phyloP scores from a whole-genome alignment of 768 basidiomycete species.

The Roridomyces roridus region DNA sequence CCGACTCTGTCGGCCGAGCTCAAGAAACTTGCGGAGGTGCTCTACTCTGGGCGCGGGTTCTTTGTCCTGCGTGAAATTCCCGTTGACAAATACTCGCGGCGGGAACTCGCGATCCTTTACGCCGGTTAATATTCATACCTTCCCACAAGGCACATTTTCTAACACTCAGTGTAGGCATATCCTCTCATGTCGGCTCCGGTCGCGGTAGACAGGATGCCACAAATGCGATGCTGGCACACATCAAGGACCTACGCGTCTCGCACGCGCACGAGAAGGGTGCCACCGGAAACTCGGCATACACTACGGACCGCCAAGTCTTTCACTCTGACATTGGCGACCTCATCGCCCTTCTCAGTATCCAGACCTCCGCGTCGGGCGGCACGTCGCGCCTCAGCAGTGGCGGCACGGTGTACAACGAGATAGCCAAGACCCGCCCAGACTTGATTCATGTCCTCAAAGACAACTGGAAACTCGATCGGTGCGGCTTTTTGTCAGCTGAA shows the following conservation, averaged over 20 bases:
- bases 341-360: constrained; percentile 49
- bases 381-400: constrained; percentile 51
- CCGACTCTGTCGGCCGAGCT: constrained; percentile 44
- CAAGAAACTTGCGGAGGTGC: constrained; percentile 43
- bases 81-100: constrained; percentile 45
- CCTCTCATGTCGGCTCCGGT: constrained; percentile 50
- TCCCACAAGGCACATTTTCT: no score
- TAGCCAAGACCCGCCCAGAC: constrained; percentile 52
- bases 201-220: constrained; percentile 51
- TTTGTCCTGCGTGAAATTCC: constrained; percentile 55
- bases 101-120: constrained; percentile 48
- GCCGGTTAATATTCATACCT: constrained; percentile 40
- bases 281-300: constrained; percentile 52
- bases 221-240: constrained; percentile 50
- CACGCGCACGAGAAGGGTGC: constrained; percentile 48
- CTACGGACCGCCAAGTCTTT: constrained; percentile 57
- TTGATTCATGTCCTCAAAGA: constrained; percentile 46
- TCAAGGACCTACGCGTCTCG: constrained; percentile 51
- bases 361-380: constrained; percentile 50
- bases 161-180: constrained; percentile 41
- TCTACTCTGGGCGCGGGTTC: constrained; percentile 54
- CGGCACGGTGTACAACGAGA: constrained; percentile 51
- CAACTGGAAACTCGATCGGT: constrained; percentile 48
- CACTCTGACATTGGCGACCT: constrained; percentile 55
- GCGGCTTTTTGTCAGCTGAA: background rate